Conservation (phyloP, 257 asterid species). For the Salvia miltiorrhiza region DNA sequence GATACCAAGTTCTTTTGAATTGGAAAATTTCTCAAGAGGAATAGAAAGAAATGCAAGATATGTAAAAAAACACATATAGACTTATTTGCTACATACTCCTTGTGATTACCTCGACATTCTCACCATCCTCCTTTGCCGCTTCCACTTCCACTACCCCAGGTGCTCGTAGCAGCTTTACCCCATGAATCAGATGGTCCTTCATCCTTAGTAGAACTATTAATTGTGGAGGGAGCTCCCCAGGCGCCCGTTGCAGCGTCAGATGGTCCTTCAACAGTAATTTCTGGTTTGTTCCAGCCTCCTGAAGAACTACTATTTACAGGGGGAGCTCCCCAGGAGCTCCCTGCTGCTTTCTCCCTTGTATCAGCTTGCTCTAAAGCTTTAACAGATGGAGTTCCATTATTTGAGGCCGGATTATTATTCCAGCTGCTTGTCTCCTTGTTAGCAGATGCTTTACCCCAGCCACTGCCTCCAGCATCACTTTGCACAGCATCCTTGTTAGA, state of each 20-base stretch:
- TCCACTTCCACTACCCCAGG: conserved; percentile 48
- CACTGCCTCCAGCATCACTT: too few relatives aligned
- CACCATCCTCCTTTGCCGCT: conserved; percentile 66
- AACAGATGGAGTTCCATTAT: neutral
- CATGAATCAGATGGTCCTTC: conserved; percentile 33
- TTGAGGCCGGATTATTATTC: too few relatives aligned
- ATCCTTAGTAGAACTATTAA: neutral
- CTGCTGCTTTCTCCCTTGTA: conserved; percentile 34
- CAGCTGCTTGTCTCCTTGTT: conserved; percentile 15
- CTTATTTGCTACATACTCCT: neutral
- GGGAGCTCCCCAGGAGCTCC: conserved; percentile 42
- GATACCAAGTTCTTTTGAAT: neutral
- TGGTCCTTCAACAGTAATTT: conserved; percentile 15
- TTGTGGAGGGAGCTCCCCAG: conserved; percentile 18
- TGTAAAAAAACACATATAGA: neutral
- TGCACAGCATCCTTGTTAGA: too few relatives aligned
- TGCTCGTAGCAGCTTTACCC: conserved; percentile 37
- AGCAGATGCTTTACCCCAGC: conserved; percentile 18
- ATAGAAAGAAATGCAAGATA: neutral
- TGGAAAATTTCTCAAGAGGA: neutral
- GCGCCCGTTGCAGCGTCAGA: conserved; percentile 35
- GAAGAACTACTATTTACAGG: conserved; percentile 16
- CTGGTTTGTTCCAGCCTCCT: conserved; percentile 21
- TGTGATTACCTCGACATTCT: conserved; percentile 37
- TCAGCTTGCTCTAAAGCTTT: too few relatives aligned